Conservation (phyloP, 768 basidiomycete species). For the Gymnopilus dilepis region DNA sequence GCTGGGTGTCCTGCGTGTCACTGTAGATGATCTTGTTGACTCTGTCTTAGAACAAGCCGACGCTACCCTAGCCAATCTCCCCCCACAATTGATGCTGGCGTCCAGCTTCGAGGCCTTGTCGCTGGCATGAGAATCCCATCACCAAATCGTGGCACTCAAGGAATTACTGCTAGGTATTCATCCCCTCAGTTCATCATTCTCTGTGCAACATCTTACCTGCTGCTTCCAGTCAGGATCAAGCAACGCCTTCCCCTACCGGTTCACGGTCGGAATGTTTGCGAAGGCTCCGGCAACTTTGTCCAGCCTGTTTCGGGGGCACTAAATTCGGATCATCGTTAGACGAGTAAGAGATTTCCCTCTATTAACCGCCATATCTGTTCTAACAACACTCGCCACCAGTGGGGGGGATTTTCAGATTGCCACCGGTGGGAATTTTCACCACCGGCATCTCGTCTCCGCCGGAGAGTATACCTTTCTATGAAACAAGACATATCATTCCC, state of each 20-base stretch:
- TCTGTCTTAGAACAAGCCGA: neutral
- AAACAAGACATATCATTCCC: constrained; percentile 36
- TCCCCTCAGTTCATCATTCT: too few relatives aligned
- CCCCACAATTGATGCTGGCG: too few relatives aligned
- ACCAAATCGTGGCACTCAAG: too few relatives aligned
- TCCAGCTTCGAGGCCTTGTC: too few relatives aligned
- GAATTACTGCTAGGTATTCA: too few relatives aligned
- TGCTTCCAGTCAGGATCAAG: too few relatives aligned
- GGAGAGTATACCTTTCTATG: constrained; percentile 37
- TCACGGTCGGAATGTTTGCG: constrained; percentile 17
- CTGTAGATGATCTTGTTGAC: neutral
- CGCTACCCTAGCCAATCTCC: too few relatives aligned
- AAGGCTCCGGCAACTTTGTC: constrained; percentile 33
- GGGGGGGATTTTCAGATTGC: constrained; percentile 44
- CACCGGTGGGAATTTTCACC: constrained; percentile 45
- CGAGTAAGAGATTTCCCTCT: constrained; percentile 29
- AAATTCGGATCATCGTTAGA: constrained; percentile 28
- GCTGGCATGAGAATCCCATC: too few relatives aligned
- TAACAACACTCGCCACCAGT: constrained; percentile 21
- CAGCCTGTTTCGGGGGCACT: constrained; percentile 38
- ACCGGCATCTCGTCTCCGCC: constrained; percentile 34
- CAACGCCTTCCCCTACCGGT: too few relatives aligned
- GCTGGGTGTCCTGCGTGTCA: neutral
- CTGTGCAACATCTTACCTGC: too few relatives aligned
- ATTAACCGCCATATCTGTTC: too few relatives aligned